A percentile compares a stretch with the other conserved stretches of the same genome.
These are phyloP conservation scores for Chaetomium tenue DNA, from an alignment of 495 filamentous ascomycete genomes.

Conservation along the genomic window DNA sequence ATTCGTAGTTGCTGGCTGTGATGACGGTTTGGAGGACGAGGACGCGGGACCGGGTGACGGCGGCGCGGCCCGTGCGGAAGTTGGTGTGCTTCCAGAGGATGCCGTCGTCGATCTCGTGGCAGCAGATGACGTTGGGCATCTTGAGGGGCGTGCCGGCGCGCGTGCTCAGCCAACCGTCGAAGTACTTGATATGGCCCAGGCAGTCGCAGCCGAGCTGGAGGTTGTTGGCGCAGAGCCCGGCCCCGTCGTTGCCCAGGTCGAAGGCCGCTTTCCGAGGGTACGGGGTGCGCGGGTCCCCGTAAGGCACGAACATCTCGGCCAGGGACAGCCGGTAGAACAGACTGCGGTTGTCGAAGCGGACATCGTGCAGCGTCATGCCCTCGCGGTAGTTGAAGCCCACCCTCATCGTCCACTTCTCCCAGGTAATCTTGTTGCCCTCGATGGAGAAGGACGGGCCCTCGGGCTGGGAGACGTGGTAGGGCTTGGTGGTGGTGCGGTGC, in stretches of 20 bases:
- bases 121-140: slow-evolving; percentile 72
- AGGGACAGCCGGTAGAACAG: slow-evolving; percentile 68
- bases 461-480: slow-evolving; percentile 71
- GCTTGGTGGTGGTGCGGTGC: slow-evolving; percentile 63
- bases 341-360: slow-evolving; percentile 64
- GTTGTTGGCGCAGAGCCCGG: slow-evolving; percentile 73
- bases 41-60: slow-evolving; percentile 66
- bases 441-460: slow-evolving; percentile 71
- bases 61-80: slow-evolving; percentile 66
- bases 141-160: slow-evolving; percentile 57
- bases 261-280: slow-evolving; percentile 81
- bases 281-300: slow-evolving; percentile 68
- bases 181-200: slow-evolving; percentile 73
- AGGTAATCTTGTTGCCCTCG: slow-evolving; percentile 48
- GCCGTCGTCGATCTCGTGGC: slow-evolving; percentile 72
- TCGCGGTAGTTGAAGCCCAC: slow-evolving; percentile 74
- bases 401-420: slow-evolving; percentile 71
- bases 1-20: slow-evolving; percentile 80
- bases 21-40: slow-evolving; percentile 76
- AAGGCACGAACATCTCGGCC: slow-evolving; percentile 79
- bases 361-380: slow-evolving; percentile 66
- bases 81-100: slow-evolving; percentile 84
- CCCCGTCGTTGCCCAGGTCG: slow-evolving; percentile 73
- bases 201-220: slow-evolving; percentile 69
- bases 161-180: slow-evolving; percentile 57